phyloP scores from a whole-genome alignment of 2,329 filamentous ascomycete species.

The Cordyceps pruinosa region DNA sequence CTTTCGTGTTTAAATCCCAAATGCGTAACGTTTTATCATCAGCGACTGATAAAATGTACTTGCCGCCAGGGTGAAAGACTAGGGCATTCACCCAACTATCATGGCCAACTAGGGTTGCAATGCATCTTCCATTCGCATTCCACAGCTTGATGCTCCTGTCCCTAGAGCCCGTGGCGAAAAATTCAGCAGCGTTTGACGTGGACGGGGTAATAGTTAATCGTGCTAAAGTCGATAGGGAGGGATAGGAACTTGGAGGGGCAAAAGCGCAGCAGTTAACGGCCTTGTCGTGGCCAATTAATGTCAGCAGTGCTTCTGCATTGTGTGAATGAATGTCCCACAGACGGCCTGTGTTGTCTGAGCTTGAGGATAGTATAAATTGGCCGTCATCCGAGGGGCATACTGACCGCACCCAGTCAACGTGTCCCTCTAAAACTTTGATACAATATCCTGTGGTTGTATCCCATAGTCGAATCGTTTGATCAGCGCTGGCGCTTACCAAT shows the following conservation, averaged over 20 bases:
- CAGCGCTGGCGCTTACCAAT: conserved; percentile 77
- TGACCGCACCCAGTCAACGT: conserved; percentile 83
- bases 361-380: conserved; percentile 72
- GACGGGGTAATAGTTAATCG: conserved; percentile 77
- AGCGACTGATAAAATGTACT: conserved; percentile 76
- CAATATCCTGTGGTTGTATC: conserved; percentile 90
- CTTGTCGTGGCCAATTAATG: conserved; percentile 80
- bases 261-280: conserved; percentile 79
- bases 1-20: conserved; percentile 88
- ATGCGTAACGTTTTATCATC: conserved; percentile 90
- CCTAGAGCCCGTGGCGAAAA: conserved; percentile 78
- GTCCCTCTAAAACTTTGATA: conserved; percentile 76
- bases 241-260: conserved; percentile 71
- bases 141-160: conserved; percentile 89
- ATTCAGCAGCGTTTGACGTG: conserved; percentile 69
- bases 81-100: conserved; percentile 89
- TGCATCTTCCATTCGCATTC: conserved; percentile 75
- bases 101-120: conserved; percentile 79
- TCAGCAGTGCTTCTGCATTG: conserved; percentile 64
- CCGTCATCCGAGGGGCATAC: conserved; percentile 78
- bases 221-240: conserved; percentile 66
- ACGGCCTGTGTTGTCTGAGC: conserved; percentile 72
- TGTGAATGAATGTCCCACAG: conserved; percentile 73
- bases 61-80: conserved; percentile 85
- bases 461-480: conserved; percentile 82